These are phyloP conservation scores for Infundibulicybe gibba DNA, from an alignment of 768 basidiomycete species.

Conservation along the genomic window DNA sequence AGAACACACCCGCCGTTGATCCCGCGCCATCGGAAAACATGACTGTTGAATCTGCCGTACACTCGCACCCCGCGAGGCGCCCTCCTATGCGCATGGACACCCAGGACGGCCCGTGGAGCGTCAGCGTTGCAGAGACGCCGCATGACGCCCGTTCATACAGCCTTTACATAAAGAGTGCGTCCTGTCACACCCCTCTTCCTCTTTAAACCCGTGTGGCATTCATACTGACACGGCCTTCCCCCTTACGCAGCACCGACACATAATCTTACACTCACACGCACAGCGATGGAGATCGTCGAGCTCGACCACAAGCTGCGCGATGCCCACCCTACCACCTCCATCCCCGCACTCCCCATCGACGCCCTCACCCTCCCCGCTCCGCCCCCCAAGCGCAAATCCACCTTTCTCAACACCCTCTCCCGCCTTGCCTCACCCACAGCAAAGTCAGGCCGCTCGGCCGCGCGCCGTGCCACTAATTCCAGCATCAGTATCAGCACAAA, in stretches of 20 bases:
- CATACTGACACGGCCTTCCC: conserved; percentile 17
- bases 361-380: conserved; percentile 44
- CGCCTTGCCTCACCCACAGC: conserved; percentile 73
- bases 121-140: conserved; percentile 85
- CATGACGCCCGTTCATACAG: conserved; percentile 71
- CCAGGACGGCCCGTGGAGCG: conserved; percentile 82
- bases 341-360: conserved; percentile 64
- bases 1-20: conserved; percentile 5
- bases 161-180: conserved; percentile 90
- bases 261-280: conserved; percentile 83
- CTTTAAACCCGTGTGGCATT: conserved; percentile 5
- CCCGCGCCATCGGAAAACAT: conserved; percentile 17
- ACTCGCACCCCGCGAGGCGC: conserved; percentile 34
- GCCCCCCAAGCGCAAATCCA: conserved; percentile 74
- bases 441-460: conserved; percentile 40
- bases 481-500: conserved; percentile 27
- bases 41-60: conserved; percentile 13
- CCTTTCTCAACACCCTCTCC: conserved; percentile 83
- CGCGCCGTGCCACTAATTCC: conserved; percentile 31
- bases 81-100: conserved; percentile 62
- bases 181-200: conserved; percentile 3
- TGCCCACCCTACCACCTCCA: conserved; percentile 47
- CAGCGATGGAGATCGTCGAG: conserved; percentile 72
- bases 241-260: conserved; percentile 72
- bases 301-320: conserved; percentile 80